Evolutionary conservation across 2,329 filamentous ascomycete genomes (phyloP).

Genomic region (Eutypa lata): DNA sequence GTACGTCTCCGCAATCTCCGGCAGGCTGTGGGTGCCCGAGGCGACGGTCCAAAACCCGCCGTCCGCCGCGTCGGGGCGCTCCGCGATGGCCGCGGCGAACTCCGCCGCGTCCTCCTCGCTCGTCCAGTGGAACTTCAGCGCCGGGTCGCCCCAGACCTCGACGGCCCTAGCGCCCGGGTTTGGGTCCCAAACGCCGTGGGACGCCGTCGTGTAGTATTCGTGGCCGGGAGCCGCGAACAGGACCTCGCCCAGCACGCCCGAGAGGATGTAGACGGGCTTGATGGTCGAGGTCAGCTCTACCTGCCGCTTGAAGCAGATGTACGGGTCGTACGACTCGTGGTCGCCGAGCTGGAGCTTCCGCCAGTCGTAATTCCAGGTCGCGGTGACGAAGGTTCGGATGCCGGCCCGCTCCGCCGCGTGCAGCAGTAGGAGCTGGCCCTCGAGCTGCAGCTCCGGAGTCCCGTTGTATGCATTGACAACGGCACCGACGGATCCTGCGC

Average conservation of each 20-base stretch:
- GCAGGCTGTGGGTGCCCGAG: conserved; percentile 10
- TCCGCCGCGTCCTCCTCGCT: conserved; percentile 15
- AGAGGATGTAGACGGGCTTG: conserved; percentile 28
- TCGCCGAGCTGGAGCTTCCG: conserved; percentile 21
- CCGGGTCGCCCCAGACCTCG: conserved; percentile 12
- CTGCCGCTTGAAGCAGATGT: conserved; percentile 30
- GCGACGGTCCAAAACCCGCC: conserved; percentile 16
- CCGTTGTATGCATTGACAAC: conserved; percentile 30
- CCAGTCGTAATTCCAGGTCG: conserved; percentile 15
- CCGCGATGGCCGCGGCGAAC: conserved; percentile 9
- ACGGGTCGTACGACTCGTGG: conserved; percentile 31
- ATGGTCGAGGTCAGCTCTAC: conserved; percentile 22
- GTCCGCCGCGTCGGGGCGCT: conserved; percentile 8
- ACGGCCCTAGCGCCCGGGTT: conserved; percentile 6
- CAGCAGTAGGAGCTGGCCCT: conserved; percentile 33
- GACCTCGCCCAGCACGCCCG: conserved; percentile 25
- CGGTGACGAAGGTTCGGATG: conserved; percentile 19
- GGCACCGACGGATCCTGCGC: conserved; percentile 29
- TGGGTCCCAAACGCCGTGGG: conserved; percentile 14
- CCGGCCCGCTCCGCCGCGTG: conserved; percentile 33
- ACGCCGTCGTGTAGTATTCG: conserved; percentile 9
- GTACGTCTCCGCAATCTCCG: conserved; percentile 13
- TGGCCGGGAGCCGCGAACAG: conserved; percentile 16
- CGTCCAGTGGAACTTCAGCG: conserved; percentile 13
- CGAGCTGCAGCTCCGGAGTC: conserved; percentile 23